Evolutionary conservation across 305 asterid species (phyloP), one percentile per base, ranked within the genome.

Genomic region (Euphrasia arctica): DNA sequence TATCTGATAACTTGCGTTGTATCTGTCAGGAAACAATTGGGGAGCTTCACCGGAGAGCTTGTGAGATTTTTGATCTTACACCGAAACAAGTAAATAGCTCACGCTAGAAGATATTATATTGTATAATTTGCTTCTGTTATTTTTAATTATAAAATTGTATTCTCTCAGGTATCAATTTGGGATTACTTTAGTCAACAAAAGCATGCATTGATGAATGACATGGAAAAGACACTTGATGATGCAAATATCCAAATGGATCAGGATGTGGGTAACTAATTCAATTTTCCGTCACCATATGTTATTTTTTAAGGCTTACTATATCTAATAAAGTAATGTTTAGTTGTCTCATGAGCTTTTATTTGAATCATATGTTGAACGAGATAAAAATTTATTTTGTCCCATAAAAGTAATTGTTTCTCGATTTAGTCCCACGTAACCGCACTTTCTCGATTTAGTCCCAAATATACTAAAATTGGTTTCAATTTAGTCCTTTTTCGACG

Each of bases 221-320:
- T 88, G 94, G 97, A 83, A 59, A 93, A 88, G 82, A 86, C 91
- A 1, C 96, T 93, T 50, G 96, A 83, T 75, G 95, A 90, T 80
- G 96, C 97, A 64, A 93, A 93, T 77, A 88, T 93, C 71, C 99
- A 90, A 77, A 90, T 90, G 99, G 99, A 93, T 81, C 97, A 93
- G 89, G 97, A 93, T 82, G 97, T 90, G 74, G 70, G 99, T 84
- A 69, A 77, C 75, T 65, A 52, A 43, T 10, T 78, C 51, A 70
- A 14, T 41, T 72, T 45, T 60, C 5, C 36, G 56, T 64, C 67
- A 62, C 50, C 58, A 22, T 58, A 50, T 62, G 29, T 39, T 22
- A 9, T 67, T 67, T 71, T 64, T 42, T 32, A 4, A 58, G 45
- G 71, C 65, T 14, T 67, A 58, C 55, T 63, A 61, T 60, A 58